These are phyloP conservation scores for Trifolium repens DNA, from an alignment of 306 rosid species.

Conservation along the genomic window DNA sequence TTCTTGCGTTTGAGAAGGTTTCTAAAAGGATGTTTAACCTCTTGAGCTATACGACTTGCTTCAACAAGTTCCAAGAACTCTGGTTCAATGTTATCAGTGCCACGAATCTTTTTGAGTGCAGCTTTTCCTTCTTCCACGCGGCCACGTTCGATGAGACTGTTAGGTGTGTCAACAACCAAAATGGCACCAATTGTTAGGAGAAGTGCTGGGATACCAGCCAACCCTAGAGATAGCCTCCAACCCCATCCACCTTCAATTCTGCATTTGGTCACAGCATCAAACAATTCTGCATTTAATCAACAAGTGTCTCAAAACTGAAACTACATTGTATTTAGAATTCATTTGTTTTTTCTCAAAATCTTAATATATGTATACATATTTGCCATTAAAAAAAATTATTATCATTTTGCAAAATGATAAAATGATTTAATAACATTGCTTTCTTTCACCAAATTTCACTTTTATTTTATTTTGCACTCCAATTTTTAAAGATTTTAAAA, in stretches of 20 bases:
- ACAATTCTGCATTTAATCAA: too few species aligned
- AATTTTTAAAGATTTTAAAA: too few species aligned
- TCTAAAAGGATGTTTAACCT: conserved; percentile 79
- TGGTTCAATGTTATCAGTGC: conserved; percentile 73
- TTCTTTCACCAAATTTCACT: too few species aligned
- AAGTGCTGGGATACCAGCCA: conserved; percentile 82
- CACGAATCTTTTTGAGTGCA: conserved; percentile 68
- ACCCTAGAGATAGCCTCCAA: conserved; percentile 86
- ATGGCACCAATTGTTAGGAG: conserved; percentile 72
- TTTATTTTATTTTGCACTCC: too few species aligned
- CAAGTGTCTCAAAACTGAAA: too few species aligned
- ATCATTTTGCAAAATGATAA: too few species aligned
- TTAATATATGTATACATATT: too few species aligned
- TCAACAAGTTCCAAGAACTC: conserved; percentile 77
- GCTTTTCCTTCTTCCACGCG: conserved; percentile 73
- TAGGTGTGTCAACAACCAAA: conserved; percentile 85
- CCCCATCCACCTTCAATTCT: conserved; percentile 92
- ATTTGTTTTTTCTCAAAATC: too few species aligned
- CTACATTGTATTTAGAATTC: too few species aligned
- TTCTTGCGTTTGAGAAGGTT: conserved; percentile 70
- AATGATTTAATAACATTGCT: too few species aligned
- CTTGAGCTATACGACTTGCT: conserved; percentile 74
- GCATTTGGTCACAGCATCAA: not conserved
- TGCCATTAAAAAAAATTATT: too few species aligned
- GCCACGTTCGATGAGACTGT: conserved; percentile 86